Evolutionary conservation across 169 alveolate genomes (phyloP).

Genomic region (Plasmodium knowlesi): DNA sequence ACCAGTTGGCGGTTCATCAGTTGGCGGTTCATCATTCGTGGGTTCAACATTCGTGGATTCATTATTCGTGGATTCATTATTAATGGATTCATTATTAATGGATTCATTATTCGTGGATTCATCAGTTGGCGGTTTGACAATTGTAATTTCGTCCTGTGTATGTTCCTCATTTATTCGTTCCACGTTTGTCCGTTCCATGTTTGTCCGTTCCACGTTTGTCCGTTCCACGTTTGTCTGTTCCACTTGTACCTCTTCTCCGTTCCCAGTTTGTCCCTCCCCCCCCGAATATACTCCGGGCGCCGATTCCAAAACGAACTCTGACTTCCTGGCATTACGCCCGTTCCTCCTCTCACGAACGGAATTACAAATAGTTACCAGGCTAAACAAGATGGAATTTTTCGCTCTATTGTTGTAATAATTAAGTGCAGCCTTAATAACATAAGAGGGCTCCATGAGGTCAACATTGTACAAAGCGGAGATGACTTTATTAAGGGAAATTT

Average conservation of each 20-base stretch:
- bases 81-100: neutral
- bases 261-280: neutral
- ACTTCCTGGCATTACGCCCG: neutral
- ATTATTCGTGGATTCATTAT: neutral
- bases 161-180: neutral
- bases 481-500: slow-evolving; percentile 50
- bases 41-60: neutral
- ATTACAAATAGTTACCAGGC: slow-evolving; percentile 31
- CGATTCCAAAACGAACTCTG: slow-evolving; percentile 1
- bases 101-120: neutral
- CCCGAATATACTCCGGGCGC: slow-evolving; percentile 7
- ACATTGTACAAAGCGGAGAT: slow-evolving; percentile 27
- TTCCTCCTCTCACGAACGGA: slow-evolving; percentile 3
- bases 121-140: neutral
- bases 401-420: slow-evolving; percentile 48
- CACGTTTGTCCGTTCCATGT: neutral
- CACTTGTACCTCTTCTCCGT: neutral
- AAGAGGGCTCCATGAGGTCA: slow-evolving; percentile 34
- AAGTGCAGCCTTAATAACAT: slow-evolving; percentile 29
- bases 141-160: neutral
- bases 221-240: neutral
- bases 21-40: neutral
- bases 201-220: neutral
- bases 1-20: neutral
- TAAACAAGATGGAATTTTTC: neutral